A percentile compares a stretch with the other conserved stretches of the same genome.
Conservation (phyloP, 2,329 filamentous ascomycete genomes). For the Cercospora sojina region DNA sequence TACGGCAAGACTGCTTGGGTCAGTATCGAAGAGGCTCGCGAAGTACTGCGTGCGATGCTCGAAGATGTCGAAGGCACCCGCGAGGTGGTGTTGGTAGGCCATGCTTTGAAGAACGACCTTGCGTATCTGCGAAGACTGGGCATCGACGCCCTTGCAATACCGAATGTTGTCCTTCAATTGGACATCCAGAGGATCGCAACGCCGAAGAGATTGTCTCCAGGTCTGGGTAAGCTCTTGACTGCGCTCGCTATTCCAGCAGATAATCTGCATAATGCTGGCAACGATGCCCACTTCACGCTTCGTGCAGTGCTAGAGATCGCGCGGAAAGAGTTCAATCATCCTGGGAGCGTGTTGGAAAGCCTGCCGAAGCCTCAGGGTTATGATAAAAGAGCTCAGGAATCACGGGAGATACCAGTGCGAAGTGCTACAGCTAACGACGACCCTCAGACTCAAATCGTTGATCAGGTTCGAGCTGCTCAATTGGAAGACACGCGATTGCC, state of each 20-base stretch:
- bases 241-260: constrained; percentile 52
- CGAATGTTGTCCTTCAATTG: constrained; percentile 50
- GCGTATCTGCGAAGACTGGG: constrained; percentile 63
- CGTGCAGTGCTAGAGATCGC: constrained; percentile 17
- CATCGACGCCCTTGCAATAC: constrained; percentile 56
- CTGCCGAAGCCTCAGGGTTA: background rate
- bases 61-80: constrained; percentile 42
- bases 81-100: constrained; percentile 79
- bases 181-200: constrained; percentile 71
- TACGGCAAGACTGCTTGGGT: constrained; percentile 62
- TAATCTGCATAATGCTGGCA: constrained; percentile 23
- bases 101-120: constrained; percentile 68
- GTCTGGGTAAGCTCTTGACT: constrained; percentile 55
- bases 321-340: background rate
- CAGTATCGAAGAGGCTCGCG: constrained; percentile 42
- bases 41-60: constrained; percentile 55
- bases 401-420: background rate
- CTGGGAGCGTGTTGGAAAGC: background rate
- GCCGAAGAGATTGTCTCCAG: constrained; percentile 54
- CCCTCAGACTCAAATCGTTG: background rate
- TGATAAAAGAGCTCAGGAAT: background rate
- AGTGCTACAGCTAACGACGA: background rate
- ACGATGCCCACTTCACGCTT: constrained; percentile 25
- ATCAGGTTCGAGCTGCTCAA: background rate
- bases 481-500: background rate